Conservation (phyloP, 2,329 filamentous ascomycete species). For the Talaromyces piceae region DNA sequence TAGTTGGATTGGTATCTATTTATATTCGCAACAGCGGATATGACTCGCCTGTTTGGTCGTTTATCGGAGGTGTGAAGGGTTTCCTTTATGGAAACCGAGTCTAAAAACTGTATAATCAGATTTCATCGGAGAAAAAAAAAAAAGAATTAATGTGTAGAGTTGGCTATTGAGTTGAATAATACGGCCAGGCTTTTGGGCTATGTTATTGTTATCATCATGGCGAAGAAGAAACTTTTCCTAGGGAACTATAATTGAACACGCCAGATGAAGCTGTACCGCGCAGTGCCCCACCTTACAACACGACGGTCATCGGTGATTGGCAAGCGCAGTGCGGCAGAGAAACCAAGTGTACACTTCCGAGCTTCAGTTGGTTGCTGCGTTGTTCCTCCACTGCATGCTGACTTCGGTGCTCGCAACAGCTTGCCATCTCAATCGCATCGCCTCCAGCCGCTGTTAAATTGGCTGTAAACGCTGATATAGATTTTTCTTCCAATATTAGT, state of each 20-base stretch:
- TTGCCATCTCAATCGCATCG: neutral
- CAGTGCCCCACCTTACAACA: neutral
- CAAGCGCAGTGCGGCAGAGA: constrained; percentile 2
- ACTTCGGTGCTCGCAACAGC: neutral
- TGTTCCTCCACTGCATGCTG: neutral
- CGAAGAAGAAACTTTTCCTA: too few relatives aligned
- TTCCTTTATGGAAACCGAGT: constrained; percentile 14
- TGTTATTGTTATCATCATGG: too few relatives aligned
- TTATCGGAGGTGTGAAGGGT: constrained; percentile 21
- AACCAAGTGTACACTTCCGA: constrained; percentile 12
- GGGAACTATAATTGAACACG: too few relatives aligned
- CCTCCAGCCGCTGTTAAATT: neutral
- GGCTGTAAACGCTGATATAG: neutral
- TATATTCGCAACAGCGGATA: constrained; percentile 50
- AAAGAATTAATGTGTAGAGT: neutral
- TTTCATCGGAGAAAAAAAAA: neutral
- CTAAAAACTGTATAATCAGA: neutral
- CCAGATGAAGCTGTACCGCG: neutral
- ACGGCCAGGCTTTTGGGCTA: too few relatives aligned
- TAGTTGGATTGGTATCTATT: constrained; percentile 61
- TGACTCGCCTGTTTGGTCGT: constrained; percentile 28
- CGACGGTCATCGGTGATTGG: neutral
- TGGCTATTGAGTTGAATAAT: too few relatives aligned
- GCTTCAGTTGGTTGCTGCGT: constrained; percentile 1
- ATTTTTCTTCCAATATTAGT: neutral